phyloP scores from a whole-genome alignment of 169 alveolate species.

The Plasmodium ovale region DNA sequence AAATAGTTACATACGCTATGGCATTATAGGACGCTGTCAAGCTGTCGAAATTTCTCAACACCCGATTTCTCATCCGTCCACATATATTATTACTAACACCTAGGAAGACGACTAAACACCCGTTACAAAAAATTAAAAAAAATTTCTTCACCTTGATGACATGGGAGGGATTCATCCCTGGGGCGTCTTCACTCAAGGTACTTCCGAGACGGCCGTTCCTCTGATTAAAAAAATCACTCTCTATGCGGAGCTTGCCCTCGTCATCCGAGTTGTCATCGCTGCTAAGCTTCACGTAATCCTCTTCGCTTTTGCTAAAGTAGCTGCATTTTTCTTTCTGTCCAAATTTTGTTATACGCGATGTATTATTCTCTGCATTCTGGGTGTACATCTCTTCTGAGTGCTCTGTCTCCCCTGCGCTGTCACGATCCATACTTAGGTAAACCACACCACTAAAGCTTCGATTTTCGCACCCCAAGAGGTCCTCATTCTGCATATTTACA shows the following conservation, averaged over 20 bases:
- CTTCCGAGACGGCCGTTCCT: too few species aligned
- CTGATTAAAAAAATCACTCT: too few species aligned
- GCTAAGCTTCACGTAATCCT: not conserved
- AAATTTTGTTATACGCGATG: not conserved
- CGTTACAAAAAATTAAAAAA: slow-evolving; percentile 57
- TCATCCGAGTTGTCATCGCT: not conserved
- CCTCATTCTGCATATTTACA: slow-evolving; percentile 5
- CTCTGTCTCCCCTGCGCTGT: not conserved
- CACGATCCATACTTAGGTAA: not conserved
- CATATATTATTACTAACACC: slow-evolving; percentile 69
- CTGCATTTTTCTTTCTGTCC: not conserved
- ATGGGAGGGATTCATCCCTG: not conserved
- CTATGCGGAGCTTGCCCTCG: not conserved
- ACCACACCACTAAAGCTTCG: too few species aligned
- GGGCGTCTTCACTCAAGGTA: not conserved
- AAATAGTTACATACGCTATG: slow-evolving; percentile 46
- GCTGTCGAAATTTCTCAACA: slow-evolving; percentile 58
- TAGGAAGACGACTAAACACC: slow-evolving; percentile 66
- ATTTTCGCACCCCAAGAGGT: not conserved
- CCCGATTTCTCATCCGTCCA: slow-evolving; percentile 65
- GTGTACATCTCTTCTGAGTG: not conserved
- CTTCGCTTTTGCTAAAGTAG: not conserved
- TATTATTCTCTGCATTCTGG: not conserved
- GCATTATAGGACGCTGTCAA: slow-evolving; percentile 74
- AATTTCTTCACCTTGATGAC: slow-evolving; percentile 22